These are phyloP conservation scores for Fulvia fulva DNA, from an alignment of 2,329 filamentous ascomycete species.

Conservation along the genomic window DNA sequence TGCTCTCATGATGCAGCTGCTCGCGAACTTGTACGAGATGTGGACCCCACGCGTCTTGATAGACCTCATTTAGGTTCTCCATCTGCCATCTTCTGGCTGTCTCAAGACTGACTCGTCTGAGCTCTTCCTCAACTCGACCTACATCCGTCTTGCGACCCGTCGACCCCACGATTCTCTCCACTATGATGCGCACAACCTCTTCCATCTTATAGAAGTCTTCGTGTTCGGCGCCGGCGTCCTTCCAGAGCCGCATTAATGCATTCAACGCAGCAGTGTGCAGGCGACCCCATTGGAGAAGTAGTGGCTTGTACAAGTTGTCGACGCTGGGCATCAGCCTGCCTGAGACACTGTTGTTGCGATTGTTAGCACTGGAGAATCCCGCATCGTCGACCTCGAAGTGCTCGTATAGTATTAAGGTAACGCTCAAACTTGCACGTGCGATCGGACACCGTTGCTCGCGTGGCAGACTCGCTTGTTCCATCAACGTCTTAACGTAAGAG, in stretches of 20 bases:
- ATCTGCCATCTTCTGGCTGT: conserved; percentile 83
- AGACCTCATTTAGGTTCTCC: conserved; percentile 83
- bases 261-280: conserved; percentile 81
- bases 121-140: conserved; percentile 81
- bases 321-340: conserved; percentile 50
- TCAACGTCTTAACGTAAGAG: conserved; percentile 80
- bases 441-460: conserved; percentile 75
- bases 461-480: conserved; percentile 79
- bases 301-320: conserved; percentile 79
- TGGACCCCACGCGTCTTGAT: conserved; percentile 91
- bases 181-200: conserved; percentile 81
- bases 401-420: conserved; percentile 86
- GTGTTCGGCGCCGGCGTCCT: conserved; percentile 75
- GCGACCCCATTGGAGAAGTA: conserved; percentile 88
- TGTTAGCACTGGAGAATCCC: conserved; percentile 13
- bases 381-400: conserved; percentile 80
- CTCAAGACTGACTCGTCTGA: conserved; percentile 75
- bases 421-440: conserved; percentile 76
- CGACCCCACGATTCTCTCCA: conserved; percentile 84
- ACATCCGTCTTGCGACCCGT: conserved; percentile 79
- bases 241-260: conserved; percentile 90
- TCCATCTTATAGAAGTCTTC: conserved; percentile 91
- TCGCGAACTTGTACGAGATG: conserved; percentile 87
- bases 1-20: conserved; percentile 81
- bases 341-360: conserved; percentile 14